Conservation (phyloP, 2,329 filamentous ascomycete species). For the Cladophialophora carrionii region DNA sequence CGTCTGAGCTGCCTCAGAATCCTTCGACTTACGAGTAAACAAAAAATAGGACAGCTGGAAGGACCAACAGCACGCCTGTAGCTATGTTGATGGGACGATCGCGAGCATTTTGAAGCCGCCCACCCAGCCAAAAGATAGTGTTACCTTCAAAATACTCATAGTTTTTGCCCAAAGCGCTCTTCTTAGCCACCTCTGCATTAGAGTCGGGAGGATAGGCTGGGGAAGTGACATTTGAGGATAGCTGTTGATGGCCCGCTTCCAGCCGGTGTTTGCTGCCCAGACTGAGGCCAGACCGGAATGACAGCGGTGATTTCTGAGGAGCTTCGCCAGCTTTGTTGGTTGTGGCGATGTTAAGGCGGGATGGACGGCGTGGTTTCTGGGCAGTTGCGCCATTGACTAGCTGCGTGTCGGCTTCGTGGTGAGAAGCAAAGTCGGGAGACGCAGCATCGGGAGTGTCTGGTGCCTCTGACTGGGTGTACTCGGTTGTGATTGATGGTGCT, state of each 20-base stretch:
- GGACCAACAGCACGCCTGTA: conserved; percentile 76
- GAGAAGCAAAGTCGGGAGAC: conserved; percentile 31
- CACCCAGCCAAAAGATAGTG: conserved; percentile 83
- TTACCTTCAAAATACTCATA: conserved; percentile 95
- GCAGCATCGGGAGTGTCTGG: conserved; percentile 57
- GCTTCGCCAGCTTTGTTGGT: conserved; percentile 61
- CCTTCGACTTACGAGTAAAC: conserved; percentile 65
- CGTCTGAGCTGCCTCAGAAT: conserved; percentile 1
- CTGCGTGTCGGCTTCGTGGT: conserved; percentile 28
- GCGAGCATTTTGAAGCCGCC: conserved; percentile 83
- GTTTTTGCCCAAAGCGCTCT: conserved; percentile 66
- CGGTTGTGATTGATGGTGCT: conserved; percentile 77
- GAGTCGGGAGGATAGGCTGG: conserved; percentile 64
- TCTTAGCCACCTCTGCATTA: conserved; percentile 40
- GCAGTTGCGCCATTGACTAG: conserved; percentile 27
- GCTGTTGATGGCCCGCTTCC: conserved; percentile 72
- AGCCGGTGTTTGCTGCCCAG: conserved; percentile 62
- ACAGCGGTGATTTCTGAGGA: conserved; percentile 71
- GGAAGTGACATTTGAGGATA: conserved; percentile 79
- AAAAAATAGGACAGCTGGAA: conserved; percentile 83
- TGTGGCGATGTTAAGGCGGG: conserved; percentile 64
- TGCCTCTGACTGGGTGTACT: conserved; percentile 74
- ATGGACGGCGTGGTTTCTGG: conserved; percentile 50
- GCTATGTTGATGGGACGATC: conserved; percentile 87
- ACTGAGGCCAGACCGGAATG: conserved; percentile 76